phyloP scores from a whole-genome alignment of 352 stramenopile species.

The Detonula confervacea region DNA sequence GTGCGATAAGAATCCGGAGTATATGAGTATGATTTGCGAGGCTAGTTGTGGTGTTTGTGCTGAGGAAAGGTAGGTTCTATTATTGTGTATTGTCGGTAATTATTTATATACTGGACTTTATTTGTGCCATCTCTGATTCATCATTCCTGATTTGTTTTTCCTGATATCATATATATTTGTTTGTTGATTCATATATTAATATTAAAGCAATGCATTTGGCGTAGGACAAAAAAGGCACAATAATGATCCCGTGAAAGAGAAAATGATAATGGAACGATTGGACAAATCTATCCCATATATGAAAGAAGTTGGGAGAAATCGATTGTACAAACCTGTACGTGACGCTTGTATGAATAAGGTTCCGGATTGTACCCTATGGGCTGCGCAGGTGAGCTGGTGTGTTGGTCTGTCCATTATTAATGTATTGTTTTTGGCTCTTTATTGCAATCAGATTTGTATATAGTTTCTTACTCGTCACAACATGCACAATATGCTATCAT shows the following conservation, averaged over 20 bases:
- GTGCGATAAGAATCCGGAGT: slow-evolving; percentile 11
- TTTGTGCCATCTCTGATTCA: not conserved
- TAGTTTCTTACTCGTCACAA: too few relatives aligned
- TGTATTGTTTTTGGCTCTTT: too few relatives aligned
- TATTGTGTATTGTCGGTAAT: not conserved
- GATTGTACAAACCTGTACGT: slow-evolving; percentile 24
- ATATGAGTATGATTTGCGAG: slow-evolving; percentile 11
- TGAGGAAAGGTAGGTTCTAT: slow-evolving; percentile 12
- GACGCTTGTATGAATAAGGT: slow-evolving; percentile 36
- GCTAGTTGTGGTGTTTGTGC: slow-evolving; percentile 5
- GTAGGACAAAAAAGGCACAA: slow-evolving; percentile 15
- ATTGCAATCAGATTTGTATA: too few relatives aligned
- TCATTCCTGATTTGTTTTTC: not conserved
- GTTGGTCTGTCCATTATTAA: not conserved
- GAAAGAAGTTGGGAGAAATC: slow-evolving; percentile 21
- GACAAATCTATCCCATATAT: slow-evolving; percentile 36
- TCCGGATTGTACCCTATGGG: slow-evolving; percentile 46
- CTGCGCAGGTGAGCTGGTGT: not conserved
- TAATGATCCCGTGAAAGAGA: not conserved
- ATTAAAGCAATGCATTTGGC: slow-evolving; percentile 32
- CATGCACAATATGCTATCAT: slow-evolving; percentile 29
- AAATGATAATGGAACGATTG: slow-evolving; percentile 14
- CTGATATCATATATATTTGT: not conserved
- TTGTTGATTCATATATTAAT: not conserved
- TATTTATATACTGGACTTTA: not conserved